A percentile compares a stretch with the other conserved stretches of the same genome.
phyloP scores from a whole-genome alignment of 257 asterid genomes.

The Phtheirospermum japonicum region DNA sequence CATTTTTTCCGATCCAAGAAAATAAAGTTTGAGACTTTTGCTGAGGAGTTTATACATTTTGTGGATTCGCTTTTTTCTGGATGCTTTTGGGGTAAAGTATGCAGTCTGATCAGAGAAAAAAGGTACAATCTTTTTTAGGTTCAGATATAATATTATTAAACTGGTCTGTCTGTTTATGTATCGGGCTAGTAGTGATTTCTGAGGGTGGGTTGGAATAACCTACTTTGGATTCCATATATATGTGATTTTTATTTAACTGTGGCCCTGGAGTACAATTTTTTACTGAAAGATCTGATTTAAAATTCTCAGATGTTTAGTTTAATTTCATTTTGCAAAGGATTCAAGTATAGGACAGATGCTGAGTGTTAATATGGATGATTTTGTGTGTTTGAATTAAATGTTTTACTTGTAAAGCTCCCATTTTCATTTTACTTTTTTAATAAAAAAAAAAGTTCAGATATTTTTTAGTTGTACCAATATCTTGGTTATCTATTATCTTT shows the following conservation, averaged over 20 bases:
- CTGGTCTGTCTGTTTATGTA: background rate
- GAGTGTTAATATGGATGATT: background rate
- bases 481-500: conserved; percentile 9
- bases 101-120: conserved; percentile 80
- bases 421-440: no score
- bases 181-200: conserved; percentile 1
- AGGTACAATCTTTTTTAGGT: conserved; percentile 38
- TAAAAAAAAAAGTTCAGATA: background rate
- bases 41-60: conserved; percentile 26
- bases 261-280: background rate
- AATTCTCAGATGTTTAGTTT: background rate
- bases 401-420: background rate
- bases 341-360: background rate
- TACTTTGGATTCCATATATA: no score
- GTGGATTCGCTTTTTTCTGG: conserved; percentile 36
- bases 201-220: conserved; percentile 14
- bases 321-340: background rate
- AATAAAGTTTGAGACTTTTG: conserved; percentile 24
- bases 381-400: background rate
- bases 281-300: conserved; percentile 19
- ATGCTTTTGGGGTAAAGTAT: conserved; percentile 53
- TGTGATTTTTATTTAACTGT: background rate
- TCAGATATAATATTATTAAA: no score
- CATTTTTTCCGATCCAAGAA: conserved; percentile 33
- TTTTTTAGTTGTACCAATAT: conserved; percentile 6